phyloP scores from a whole-genome alignment of 176 grass and related monocot species.

The Raddia guianensis region DNA sequence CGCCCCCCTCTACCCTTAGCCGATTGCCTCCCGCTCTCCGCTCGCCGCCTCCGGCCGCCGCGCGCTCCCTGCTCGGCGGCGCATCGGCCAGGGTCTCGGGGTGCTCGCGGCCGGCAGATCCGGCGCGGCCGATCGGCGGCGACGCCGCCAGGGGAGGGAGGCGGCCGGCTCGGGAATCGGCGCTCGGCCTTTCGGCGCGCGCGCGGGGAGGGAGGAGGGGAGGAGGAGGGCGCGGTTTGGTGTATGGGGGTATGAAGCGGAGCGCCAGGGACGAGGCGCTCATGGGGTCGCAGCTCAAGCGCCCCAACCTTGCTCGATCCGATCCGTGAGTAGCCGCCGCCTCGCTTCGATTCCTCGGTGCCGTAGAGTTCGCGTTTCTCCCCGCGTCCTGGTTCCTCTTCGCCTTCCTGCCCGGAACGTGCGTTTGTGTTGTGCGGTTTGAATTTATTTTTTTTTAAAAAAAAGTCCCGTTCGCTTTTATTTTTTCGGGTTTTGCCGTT shows the following conservation, averaged over 20 bases:
- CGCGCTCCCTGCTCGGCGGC: not conserved
- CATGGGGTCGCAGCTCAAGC: conserved; percentile 86
- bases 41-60: conserved; percentile 17
- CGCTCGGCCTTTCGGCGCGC: not conserved
- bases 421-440: not conserved
- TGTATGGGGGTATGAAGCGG: conserved; percentile 63
- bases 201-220: not conserved
- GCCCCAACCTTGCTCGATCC: conserved; percentile 66
- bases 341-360: conserved; percentile 11
- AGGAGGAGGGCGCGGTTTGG: not conserved
- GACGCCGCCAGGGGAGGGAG: not conserved
- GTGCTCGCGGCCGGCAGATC: conserved; percentile 25
- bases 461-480: not conserved
- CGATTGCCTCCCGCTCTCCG: conserved; percentile 18
- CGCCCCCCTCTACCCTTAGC: not conserved
- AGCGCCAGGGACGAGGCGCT: conserved; percentile 61
- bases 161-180: conserved; percentile 7
- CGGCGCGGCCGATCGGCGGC: conserved; percentile 40
- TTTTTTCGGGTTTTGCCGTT: conserved; percentile 17
- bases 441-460: no score
- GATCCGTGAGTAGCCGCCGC: conserved; percentile 82
- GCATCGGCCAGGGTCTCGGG: not conserved
- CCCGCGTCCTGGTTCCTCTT: not conserved
- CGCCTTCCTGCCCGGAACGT: not conserved
- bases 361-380: not conserved